Conservation (phyloP, 169 alveolate species). For the Blepharisma undulans region DNA sequence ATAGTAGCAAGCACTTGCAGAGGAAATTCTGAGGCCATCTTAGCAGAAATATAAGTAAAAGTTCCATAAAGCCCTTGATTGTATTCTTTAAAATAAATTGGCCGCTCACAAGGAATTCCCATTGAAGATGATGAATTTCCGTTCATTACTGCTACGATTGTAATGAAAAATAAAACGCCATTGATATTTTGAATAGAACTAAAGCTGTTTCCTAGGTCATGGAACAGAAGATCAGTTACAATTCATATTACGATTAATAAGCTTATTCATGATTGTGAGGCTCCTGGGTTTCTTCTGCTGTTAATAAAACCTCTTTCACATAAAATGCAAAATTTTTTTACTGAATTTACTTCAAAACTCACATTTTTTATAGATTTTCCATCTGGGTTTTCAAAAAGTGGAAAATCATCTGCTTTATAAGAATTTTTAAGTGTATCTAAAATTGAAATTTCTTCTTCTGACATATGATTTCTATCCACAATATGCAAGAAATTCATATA, state of each 20-base stretch:
- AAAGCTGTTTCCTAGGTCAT: background rate
- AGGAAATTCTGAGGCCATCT: background rate
- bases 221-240: background rate
- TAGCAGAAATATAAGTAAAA: background rate
- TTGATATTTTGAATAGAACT: background rate
- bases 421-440: constrained; percentile 52
- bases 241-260: background rate
- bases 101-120: background rate
- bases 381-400: background rate
- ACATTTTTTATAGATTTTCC: background rate
- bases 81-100: background rate
- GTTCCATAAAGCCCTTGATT: constrained; percentile 1
- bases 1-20: background rate
- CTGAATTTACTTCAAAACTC: background rate
- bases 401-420: background rate
- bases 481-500: constrained; percentile 47
- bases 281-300: background rate
- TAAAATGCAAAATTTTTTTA: background rate
- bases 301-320: background rate
- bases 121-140: background rate
- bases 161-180: background rate
- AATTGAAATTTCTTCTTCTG: background rate
- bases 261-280: background rate
- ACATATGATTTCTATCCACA: background rate
- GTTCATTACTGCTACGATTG: background rate